Conservation (phyloP, 768 basidiomycete genomes). For the Panellus pusillus region DNA sequence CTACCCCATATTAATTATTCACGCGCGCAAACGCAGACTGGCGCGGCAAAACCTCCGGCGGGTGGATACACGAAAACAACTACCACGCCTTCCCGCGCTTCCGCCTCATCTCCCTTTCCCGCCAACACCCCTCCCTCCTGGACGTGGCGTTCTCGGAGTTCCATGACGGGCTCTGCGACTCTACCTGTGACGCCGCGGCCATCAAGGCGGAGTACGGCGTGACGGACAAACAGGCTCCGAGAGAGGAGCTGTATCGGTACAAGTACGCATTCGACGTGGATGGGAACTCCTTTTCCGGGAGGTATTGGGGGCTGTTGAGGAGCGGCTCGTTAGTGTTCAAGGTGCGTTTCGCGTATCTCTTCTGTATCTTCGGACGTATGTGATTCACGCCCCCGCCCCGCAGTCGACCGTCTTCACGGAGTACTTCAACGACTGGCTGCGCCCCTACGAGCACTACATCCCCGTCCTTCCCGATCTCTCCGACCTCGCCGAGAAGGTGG, state of each 20-base stretch:
- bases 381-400: neutral
- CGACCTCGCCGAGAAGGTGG: neutral
- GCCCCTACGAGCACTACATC: constrained; percentile 10
- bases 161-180: neutral
- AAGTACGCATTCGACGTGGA: constrained; percentile 5
- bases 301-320: constrained; percentile 1
- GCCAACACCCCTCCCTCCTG: neutral
- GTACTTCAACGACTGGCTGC: constrained; percentile 7
- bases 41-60: constrained; percentile 3
- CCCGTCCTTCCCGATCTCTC: constrained; percentile 5
- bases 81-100: constrained; percentile 7
- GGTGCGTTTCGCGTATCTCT: too few species aligned
- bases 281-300: constrained; percentile 2
- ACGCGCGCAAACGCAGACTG: neutral
- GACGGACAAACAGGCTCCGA: neutral
- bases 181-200: neutral
- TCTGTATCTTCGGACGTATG: neutral
- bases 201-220: constrained; percentile 1
- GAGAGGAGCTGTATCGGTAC: constrained; percentile 1
- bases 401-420: constrained; percentile 4
- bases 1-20: too few species aligned
- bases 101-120: neutral
- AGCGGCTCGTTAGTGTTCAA: constrained; percentile 10
- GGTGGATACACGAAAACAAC: neutral
- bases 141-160: neutral